Evolutionary conservation across 1,284 basidiomycete genomes (phyloP).

Genomic region (Sporisorium reilianum): DNA sequence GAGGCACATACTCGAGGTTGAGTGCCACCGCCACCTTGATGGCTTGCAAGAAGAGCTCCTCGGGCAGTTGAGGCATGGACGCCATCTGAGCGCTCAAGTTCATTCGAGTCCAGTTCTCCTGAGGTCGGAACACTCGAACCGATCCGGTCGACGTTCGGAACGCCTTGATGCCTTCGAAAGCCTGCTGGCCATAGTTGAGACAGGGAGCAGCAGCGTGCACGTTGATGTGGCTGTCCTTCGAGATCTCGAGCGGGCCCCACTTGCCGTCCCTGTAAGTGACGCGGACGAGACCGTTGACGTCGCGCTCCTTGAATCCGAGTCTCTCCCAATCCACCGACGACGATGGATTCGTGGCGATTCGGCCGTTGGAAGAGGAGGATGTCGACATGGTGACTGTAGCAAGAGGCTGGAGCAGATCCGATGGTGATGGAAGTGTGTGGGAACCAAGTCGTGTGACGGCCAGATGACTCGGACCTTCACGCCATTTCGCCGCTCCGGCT

Average conservation of each 20-base stretch:
- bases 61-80: conserved; percentile 64
- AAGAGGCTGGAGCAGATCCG: neutral
- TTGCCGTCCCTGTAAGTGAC: conserved; percentile 56
- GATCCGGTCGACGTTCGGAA: conserved; percentile 57
- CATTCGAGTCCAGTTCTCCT: conserved; percentile 67
- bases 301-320: conserved; percentile 54
- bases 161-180: conserved; percentile 69
- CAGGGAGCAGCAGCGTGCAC: conserved; percentile 66
- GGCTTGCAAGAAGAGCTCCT: conserved; percentile 62
- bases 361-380: conserved; percentile 14
- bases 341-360: conserved; percentile 48
- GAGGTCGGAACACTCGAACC: conserved; percentile 69
- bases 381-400: conserved; percentile 23
- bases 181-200: conserved; percentile 69
- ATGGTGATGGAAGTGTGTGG: neutral
- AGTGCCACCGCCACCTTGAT: conserved; percentile 63
- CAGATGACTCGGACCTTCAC: conserved; percentile 32
- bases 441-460: neutral
- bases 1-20: conserved; percentile 69
- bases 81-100: conserved; percentile 66
- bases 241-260: conserved; percentile 61
- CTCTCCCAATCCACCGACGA: conserved; percentile 44
- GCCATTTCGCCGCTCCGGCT: conserved; percentile 7
- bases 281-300: conserved; percentile 52
- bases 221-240: conserved; percentile 62